Evolutionary conservation across 1,139 yeast genomes (phyloP).

Genomic region (Pichia kudriavzevii): DNA sequence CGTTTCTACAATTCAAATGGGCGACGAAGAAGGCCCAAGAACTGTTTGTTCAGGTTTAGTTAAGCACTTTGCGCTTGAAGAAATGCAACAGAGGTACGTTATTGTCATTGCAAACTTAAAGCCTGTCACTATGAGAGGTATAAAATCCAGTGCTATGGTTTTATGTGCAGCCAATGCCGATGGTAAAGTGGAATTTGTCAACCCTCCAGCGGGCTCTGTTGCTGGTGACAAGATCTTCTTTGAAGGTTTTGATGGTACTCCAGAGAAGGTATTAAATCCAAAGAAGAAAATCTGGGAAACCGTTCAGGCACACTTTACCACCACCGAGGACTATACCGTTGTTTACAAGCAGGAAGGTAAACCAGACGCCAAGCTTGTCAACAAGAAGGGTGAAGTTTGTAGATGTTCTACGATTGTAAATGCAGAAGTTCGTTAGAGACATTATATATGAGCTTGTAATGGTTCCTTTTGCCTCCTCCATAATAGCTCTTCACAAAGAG

Average conservation of each 20-base stretch:
- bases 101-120: conserved; percentile 83
- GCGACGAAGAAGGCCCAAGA: conserved; percentile 95
- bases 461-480: too few species aligned
- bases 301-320: conserved; percentile 83
- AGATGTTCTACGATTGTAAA: conserved; percentile 58
- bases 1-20: conserved; percentile 93
- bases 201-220: conserved; percentile 90
- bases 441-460: not conserved
- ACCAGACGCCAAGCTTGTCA: conserved; percentile 69
- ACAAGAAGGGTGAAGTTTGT: conserved; percentile 65
- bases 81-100: conserved; percentile 75
- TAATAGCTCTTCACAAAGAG: too few species aligned
- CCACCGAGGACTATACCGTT: conserved; percentile 69
- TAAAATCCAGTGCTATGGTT: conserved; percentile 94
- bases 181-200: conserved; percentile 72
- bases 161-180: conserved; percentile 76
- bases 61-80: conserved; percentile 67
- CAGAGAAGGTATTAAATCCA: conserved; percentile 91
- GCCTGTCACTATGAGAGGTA: conserved; percentile 91
- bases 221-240: conserved; percentile 96
- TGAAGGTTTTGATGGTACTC: conserved; percentile 80
- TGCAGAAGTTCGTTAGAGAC: conserved; percentile 62
- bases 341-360: conserved; percentile 75
- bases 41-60: conserved; percentile 96
- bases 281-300: conserved; percentile 98